A percentile compares a stretch with the other conserved stretches of the same genome.
These are phyloP conservation scores for Vitellaria paradoxa DNA, from an alignment of 179 eudicot species.

Conservation along the genomic window DNA sequence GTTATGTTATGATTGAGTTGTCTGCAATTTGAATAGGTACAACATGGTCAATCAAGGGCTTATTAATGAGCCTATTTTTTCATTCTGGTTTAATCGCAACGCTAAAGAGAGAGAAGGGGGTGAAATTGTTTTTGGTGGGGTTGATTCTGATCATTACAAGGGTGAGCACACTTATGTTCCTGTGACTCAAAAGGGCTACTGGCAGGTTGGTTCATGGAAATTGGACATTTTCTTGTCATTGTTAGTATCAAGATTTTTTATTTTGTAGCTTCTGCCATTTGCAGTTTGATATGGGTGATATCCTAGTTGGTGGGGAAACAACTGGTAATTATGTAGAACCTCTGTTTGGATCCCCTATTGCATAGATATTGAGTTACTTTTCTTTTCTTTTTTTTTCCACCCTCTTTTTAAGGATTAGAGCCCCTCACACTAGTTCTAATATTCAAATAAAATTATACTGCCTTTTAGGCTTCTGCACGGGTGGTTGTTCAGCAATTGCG, in stretches of 20 bases:
- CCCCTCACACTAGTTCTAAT: background rate
- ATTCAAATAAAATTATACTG: background rate
- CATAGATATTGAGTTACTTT: background rate
- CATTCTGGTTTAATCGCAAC: slow-evolving; percentile 77
- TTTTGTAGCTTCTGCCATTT: slow-evolving; percentile 7
- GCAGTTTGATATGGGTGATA: slow-evolving; percentile 82
- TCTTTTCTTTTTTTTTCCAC: too few species aligned
- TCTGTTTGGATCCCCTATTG: background rate
- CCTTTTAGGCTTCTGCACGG: slow-evolving; percentile 57
- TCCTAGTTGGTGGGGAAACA: slow-evolving; percentile 54
- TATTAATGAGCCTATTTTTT: slow-evolving; percentile 53
- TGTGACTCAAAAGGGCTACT: slow-evolving; percentile 67
- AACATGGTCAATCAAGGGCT: slow-evolving; percentile 67
- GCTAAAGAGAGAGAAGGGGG: slow-evolving; percentile 54
- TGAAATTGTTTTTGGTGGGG: slow-evolving; percentile 76
- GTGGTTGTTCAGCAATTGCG: slow-evolving; percentile 71
- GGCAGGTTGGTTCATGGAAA: slow-evolving; percentile 52
- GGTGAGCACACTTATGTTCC: slow-evolving; percentile 74
- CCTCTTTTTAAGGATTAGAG: too few species aligned
- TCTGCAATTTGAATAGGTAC: slow-evolving; percentile 35
- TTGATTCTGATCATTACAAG: slow-evolving; percentile 62
- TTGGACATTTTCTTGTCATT: background rate
- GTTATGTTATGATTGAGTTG: too few species aligned
- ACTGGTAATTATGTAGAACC: slow-evolving; percentile 44
- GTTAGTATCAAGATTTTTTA: background rate